Evolutionary conservation across 192 early-diverging fungal species (phyloP), one percentile per base, ranked within the genome.

Genomic region (Backusella morwellensis): DNA sequence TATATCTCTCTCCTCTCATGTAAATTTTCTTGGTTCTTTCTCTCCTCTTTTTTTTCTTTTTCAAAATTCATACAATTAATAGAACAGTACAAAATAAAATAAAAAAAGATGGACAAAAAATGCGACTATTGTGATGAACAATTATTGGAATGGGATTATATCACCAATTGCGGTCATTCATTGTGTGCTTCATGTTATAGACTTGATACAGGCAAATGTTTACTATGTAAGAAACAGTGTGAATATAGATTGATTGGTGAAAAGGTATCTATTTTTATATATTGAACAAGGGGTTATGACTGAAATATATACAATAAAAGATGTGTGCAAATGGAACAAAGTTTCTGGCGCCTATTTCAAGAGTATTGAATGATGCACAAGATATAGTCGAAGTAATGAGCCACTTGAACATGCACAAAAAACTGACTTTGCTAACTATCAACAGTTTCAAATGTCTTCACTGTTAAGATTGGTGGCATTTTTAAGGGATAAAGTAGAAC

Each of bases 161-260:
- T 79, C n/a, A 74, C 77, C 5, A 73, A 74, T 9, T 79, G 77
- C 44, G 63, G 77, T 9, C 72, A 74, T 63, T 41, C 70, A 6
- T 21, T 79, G 12, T 79, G 77, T 69, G 17, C 34, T 12, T 34
- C 42, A 23, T 74, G 72, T 47, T 35, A 44, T 71, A 17, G 32
- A 7, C 8, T 21, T 44, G 32, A 63, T 40, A 36, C 19, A 7
- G 9, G 35, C 7, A 44, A 66, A 1, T 80, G 78, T 15, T 23
- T 59, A 32, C 1, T 80, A 8, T 80, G 78, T 70, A 69, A 67
- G 66, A 75, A 32, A 14, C 35, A 14, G 7, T 80, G 78, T 72
- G 19, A 63, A 17, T 71, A 40, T 41, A 26, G 38, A 26, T n/a
- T 38, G 12, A 63, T 79, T 35, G 73, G 63, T 44, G 68, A 70